Evolutionary conservation across 2,329 filamentous ascomycete species (phyloP).

Genomic region (Emmonsia crescens): DNA sequence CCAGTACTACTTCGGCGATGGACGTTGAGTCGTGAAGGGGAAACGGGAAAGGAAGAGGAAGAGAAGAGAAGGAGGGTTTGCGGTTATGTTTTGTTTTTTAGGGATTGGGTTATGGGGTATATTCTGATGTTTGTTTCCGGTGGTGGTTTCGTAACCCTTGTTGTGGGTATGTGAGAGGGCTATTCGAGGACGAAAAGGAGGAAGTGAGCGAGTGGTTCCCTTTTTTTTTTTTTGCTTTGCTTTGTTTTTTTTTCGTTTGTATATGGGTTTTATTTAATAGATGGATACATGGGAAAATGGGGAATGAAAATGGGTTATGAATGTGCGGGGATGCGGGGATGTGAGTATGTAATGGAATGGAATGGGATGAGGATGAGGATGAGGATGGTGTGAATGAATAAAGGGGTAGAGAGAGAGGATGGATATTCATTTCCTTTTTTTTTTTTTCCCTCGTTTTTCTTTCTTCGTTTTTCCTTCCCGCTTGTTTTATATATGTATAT

Average conservation of each 20-base stretch:
- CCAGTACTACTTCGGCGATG: neutral
- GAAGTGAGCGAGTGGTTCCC: neutral
- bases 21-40: neutral
- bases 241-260: neutral
- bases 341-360: neutral
- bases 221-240: no score
- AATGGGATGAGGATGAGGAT: neutral
- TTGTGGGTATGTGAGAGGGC: neutral
- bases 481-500: neutral
- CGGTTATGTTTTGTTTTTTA: no score
- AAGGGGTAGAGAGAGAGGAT: neutral
- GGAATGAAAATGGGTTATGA: neutral
- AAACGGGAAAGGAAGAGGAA: no score
- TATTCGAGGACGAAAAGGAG: neutral
- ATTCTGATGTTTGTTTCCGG: neutral
- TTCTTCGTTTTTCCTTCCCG: neutral
- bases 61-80: neutral
- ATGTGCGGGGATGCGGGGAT: neutral
- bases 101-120: neutral
- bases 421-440: neutral
- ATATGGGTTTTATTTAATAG: neutral
- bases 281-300: neutral
- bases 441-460: neutral
- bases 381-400: neutral
- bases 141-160: no score